phyloP scores from a whole-genome alignment of 2,329 filamentous ascomycete genomes.

The Talaromyces sp. region DNA sequence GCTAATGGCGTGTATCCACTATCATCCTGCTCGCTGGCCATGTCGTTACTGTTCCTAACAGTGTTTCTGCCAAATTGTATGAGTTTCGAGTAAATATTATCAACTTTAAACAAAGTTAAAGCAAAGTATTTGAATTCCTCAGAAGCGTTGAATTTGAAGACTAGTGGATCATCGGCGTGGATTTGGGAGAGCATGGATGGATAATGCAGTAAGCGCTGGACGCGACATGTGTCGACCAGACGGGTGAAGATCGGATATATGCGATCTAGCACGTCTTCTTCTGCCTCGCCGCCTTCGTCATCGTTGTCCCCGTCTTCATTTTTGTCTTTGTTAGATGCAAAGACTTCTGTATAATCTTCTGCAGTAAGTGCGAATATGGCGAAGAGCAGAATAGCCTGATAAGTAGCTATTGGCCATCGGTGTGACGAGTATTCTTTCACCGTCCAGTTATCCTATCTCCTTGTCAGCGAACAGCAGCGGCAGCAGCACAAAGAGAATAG shows the following conservation, averaged over 20 bases:
- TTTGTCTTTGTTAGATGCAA: neutral
- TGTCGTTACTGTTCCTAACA: no score
- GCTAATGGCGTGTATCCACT: neutral
- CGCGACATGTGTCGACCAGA: conserved; percentile 28
- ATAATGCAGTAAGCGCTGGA: conserved; percentile 30
- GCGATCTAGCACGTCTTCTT: conserved; percentile 15
- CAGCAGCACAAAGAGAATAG: neutral
- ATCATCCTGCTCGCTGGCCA: neutral
- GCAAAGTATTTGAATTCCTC: conserved; percentile 33
- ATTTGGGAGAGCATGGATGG: conserved; percentile 26
- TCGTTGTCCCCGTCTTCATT: neutral
- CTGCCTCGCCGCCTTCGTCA: neutral
- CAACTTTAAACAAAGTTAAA: conserved; percentile 27
- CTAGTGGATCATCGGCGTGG: conserved; percentile 12
- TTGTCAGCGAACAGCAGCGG: no score
- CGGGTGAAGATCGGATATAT: conserved; percentile 20
- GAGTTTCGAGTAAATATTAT: conserved; percentile 2
- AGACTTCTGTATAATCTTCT: neutral
- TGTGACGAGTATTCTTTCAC: conserved; percentile 13
- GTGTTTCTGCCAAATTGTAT: neutral
- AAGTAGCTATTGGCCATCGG: conserved; percentile 32
- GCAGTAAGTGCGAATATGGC: conserved; percentile 27
- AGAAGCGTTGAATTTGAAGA: conserved; percentile 25
- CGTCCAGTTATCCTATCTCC: conserved; percentile 9
- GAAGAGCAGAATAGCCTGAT: conserved; percentile 33